Conservation (phyloP, 106 monocot species). For the Acorus gramineus region DNA sequence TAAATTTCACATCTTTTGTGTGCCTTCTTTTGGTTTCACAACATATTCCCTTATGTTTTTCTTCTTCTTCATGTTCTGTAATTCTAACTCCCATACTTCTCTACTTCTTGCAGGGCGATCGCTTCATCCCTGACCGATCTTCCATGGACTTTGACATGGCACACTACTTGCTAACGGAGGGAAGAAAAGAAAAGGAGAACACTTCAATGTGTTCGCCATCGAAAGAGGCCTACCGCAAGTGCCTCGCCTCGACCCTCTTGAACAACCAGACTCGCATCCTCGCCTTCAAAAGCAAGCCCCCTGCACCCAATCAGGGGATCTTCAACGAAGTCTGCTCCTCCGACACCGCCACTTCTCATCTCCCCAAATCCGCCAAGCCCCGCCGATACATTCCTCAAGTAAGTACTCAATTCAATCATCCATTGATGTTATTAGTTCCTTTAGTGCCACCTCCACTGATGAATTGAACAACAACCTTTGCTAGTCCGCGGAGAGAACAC, state of each 20-base stretch:
- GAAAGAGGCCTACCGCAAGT: conserved; percentile 42
- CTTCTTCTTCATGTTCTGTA: not conserved
- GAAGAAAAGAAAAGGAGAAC: conserved; percentile 46
- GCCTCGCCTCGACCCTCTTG: conserved; percentile 27
- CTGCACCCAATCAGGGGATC: conserved; percentile 2
- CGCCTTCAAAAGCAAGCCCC: conserved; percentile 38
- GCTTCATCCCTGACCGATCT: conserved; percentile 63
- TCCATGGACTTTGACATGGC: conserved; percentile 60
- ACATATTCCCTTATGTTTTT: not conserved
- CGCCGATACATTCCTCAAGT: conserved; percentile 62
- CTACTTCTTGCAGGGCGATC: conserved; percentile 25
- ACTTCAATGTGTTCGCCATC: conserved; percentile 22
- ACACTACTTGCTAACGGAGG: conserved; percentile 35
- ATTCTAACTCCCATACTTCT: not conserved
- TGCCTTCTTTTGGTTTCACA: not conserved
- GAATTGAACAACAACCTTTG: not conserved
- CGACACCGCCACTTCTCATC: conserved; percentile 15
- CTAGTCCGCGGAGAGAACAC: conserved; percentile 42
- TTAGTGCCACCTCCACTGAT: not conserved
- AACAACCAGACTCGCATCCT: conserved; percentile 38
- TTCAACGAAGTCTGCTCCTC: conserved; percentile 5
- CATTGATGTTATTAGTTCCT: not conserved
- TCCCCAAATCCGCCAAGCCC: conserved; percentile 21
- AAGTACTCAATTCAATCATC: not conserved
- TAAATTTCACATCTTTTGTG: too few relatives aligned